Evolutionary conservation across 441 rosid genomes (phyloP), one percentile per base, ranked within the genome.

Genomic region (Gossypium trilobum): DNA sequence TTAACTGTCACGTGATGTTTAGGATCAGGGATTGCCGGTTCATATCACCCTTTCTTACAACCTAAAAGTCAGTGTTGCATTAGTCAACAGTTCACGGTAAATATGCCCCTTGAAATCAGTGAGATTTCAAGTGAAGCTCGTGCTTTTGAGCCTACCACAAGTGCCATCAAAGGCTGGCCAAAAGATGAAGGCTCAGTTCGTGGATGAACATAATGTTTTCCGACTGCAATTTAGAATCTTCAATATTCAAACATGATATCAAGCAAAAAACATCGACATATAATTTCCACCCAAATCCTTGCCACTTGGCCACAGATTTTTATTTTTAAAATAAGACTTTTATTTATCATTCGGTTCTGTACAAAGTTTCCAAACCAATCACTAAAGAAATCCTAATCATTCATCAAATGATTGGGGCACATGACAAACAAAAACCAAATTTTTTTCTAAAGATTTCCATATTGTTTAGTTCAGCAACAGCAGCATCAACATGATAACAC

Each of bases 291-390:
- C 54, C 27, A 44, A 8, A 23, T 17, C 51, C 39, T 63, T 22
- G 1, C 68, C 39, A n/a, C 29, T 5, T 13, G 10, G 39, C 64
- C 19, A 25, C 4, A 59, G 33, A 27, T 36, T 36, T 36, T 36
- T 5, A 50, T 50, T 55, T 55, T 20, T 20, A 36, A 42, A 8
- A 42, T 2, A 10, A 4, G 5, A 10, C 39, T 71, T 64, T 42
- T 44, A 59, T 71, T 71, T 29, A 60, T 29, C 69, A 72, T 61
- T 71, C 64, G 79, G 72, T 51, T 73, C 61, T 74, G 77, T 68
- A 80, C 76, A 81, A 70, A 63, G 75, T 75, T 82, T 85, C 84
- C 87, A 87, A 77, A 71, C 57, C 70, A 65, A 23, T 64, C 29
- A 75, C 68, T 50, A 75, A 59, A 78, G 20, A 71, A 59, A 22